phyloP scores from a whole-genome alignment of 2,329 filamentous ascomycete genomes.

The Gnomoniopsis sp. region DNA sequence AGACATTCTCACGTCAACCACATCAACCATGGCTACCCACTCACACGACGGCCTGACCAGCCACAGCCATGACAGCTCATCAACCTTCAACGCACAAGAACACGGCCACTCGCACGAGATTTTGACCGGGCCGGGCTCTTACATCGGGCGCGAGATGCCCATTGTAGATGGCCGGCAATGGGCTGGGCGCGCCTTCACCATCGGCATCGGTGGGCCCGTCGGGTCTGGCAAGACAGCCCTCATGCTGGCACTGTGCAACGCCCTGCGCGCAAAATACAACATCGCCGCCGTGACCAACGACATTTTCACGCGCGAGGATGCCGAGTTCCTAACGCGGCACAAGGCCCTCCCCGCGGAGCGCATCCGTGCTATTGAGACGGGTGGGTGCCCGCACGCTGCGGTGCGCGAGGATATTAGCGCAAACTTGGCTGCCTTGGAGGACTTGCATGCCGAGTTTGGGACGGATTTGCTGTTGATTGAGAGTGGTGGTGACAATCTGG shows the following conservation, averaged over 20 bases:
- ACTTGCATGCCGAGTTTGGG: constrained; percentile 75
- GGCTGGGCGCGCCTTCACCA: constrained; percentile 85
- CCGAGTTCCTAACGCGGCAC: constrained; percentile 91
- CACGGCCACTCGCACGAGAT: constrained; percentile 97
- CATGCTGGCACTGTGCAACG: constrained; percentile 88
- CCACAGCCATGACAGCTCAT: constrained; percentile 40
- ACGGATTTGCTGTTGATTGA: constrained; percentile 91
- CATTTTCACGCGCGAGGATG: constrained; percentile 97
- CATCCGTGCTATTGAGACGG: constrained; percentile 95
- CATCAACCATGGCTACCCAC: constrained; percentile 34
- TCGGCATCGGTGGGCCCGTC: constrained; percentile 98
- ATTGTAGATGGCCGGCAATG: constrained; percentile 85
- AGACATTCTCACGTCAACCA: no score
- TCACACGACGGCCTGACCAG: constrained; percentile 52
- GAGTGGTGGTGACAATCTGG: constrained; percentile 92
- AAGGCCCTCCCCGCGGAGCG: constrained; percentile 76
- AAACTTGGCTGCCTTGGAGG: constrained; percentile 89
- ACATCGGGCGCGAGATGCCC: constrained; percentile 86
- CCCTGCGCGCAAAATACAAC: constrained; percentile 75
- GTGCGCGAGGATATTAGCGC: constrained; percentile 95
- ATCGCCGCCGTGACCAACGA: constrained; percentile 97
- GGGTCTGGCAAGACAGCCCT: constrained; percentile 96
- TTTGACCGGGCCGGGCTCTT: constrained; percentile 89
- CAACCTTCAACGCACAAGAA: constrained; percentile 53
- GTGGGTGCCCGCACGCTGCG: constrained; percentile 93